Evolutionary conservation across 306 rosid species (phyloP).

Genomic region (Quercus variabilis): DNA sequence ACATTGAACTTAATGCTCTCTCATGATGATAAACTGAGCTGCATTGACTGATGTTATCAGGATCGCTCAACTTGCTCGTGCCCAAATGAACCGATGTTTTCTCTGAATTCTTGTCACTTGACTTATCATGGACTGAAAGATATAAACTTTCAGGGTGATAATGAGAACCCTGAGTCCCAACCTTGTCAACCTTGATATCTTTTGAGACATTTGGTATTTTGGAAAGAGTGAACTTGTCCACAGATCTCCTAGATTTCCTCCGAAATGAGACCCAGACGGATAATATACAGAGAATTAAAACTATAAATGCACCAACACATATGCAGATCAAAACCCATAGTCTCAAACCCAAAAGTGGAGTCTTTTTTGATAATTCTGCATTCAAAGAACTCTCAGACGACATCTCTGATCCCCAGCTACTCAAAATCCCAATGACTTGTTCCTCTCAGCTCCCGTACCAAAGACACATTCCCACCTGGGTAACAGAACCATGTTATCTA

Average conservation of each 20-base stretch:
- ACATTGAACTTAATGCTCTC: constrained; percentile 72
- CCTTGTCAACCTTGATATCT: constrained; percentile 80
- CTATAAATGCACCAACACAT: constrained; percentile 82
- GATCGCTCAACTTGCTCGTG: constrained; percentile 62
- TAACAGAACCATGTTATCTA: constrained; percentile 32
- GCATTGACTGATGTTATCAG: constrained; percentile 72
- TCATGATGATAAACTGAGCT: constrained; percentile 81
- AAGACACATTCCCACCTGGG: constrained; percentile 47
- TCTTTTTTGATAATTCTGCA: constrained; percentile 71
- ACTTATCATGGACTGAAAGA: constrained; percentile 47
- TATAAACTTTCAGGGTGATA: constrained; percentile 46
- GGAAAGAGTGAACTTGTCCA: constrained; percentile 49
- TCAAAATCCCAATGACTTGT: constrained; percentile 26
- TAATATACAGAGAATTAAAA: constrained; percentile 64
- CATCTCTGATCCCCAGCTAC: constrained; percentile 41
- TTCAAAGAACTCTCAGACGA: constrained; percentile 56
- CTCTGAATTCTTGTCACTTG: constrained; percentile 60
- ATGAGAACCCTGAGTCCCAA: constrained; percentile 56
- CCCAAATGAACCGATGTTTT: constrained; percentile 58
- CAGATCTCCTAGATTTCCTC: constrained; percentile 70
- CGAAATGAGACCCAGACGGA: constrained; percentile 79
- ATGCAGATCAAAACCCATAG: constrained; percentile 81
- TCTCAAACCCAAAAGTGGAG: constrained; percentile 62
- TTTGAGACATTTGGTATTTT: constrained; percentile 84
- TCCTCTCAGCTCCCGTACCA: constrained; percentile 27